Percentiles rank a stretch among this genome's conserved stretches.
Evolutionary conservation across 2,329 filamentous ascomycete genomes (phyloP).

Genomic region (Beauveria asiatica): DNA sequence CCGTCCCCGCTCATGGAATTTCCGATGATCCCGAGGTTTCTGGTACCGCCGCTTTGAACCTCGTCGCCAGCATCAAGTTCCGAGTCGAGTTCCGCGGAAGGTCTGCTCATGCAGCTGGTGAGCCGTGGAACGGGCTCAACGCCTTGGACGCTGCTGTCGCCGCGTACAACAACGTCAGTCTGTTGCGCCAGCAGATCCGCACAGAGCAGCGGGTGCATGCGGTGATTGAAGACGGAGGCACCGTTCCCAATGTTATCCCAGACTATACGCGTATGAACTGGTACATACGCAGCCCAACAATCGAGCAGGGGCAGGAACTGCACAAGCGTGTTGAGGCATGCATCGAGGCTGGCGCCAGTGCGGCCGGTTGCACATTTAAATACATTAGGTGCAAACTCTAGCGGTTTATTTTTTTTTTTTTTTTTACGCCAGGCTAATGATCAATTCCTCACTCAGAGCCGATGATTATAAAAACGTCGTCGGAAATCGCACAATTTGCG

Average conservation of each 20-base stretch:
- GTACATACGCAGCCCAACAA: constrained; percentile 24
- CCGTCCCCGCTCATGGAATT: not conserved
- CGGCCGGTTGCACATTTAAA: constrained; percentile 25
- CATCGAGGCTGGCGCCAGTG: constrained; percentile 20
- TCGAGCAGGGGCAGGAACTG: constrained; percentile 18
- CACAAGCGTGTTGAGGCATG: constrained; percentile 22
- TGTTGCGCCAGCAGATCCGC: constrained; percentile 30
- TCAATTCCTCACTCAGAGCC: not conserved
- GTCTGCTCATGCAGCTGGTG: constrained; percentile 18
- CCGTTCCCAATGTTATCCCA: constrained; percentile 29
- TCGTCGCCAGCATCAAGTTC: constrained; percentile 1
- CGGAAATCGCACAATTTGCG: constrained; percentile 32
- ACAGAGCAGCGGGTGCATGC: constrained; percentile 29
- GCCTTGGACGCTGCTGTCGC: constrained; percentile 30
- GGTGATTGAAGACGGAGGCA: constrained; percentile 29
- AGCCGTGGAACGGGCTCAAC: constrained; percentile 36
- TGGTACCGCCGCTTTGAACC: constrained; percentile 18
- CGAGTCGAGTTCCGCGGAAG: not conserved
- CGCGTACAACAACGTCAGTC: constrained; percentile 26
- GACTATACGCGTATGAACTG: constrained; percentile 26
- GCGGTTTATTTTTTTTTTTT: not conserved
- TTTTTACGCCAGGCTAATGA: too few species aligned
- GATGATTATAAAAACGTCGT: constrained; percentile 3
- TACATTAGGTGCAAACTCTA: constrained; percentile 21
- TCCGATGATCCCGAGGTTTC: not conserved